Conservation (phyloP, 257 asterid genomes). For the Solanum virginianum region DNA sequence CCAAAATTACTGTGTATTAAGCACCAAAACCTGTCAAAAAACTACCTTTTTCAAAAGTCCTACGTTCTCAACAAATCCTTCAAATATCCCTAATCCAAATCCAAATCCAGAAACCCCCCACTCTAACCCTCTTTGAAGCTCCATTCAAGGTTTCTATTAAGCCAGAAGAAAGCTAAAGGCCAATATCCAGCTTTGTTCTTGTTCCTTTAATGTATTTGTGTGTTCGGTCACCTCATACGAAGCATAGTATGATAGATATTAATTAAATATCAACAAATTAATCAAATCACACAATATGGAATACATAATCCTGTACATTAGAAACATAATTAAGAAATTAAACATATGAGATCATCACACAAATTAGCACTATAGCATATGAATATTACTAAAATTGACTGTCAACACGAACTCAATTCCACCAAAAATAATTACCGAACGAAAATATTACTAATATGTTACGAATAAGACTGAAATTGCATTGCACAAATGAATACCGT, state of each 20-base stretch:
- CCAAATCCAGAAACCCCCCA: neutral
- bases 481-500: neutral
- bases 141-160: neutral
- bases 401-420: neutral
- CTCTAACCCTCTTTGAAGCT: neutral
- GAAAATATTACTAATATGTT: neutral
- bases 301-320: neutral
- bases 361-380: neutral
- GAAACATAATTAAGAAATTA: neutral
- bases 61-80: neutral
- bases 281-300: neutral
- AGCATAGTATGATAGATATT: neutral
- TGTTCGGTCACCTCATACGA: neutral
- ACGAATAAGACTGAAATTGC: neutral
- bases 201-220: neutral
- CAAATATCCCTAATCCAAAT: neutral
- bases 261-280: neutral
- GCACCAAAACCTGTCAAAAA: neutral
- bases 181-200: neutral
- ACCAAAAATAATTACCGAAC: neutral
- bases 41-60: neutral
- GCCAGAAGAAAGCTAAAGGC: neutral
- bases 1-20: neutral
- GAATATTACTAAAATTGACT: neutral
- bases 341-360: neutral